Percentiles rank a stretch among this genome's conserved stretches.
Evolutionary conservation across 495 filamentous ascomycete species (phyloP).

Genomic region (Cryomyces minteri): DNA sequence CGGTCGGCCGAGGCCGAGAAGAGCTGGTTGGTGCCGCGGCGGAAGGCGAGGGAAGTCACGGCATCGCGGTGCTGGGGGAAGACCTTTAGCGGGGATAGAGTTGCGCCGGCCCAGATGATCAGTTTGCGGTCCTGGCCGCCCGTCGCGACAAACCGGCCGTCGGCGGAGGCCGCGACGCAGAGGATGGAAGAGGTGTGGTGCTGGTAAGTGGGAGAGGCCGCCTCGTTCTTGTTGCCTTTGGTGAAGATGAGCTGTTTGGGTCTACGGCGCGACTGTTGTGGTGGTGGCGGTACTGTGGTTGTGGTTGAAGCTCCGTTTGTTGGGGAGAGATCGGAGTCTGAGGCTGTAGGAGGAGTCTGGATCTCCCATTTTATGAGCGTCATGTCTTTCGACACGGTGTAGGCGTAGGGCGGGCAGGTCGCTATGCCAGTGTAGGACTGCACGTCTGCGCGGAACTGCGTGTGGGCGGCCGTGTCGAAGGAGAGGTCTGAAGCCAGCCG

Average conservation of each 20-base stretch:
- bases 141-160: slow-evolving; percentile 80
- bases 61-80: slow-evolving; percentile 87
- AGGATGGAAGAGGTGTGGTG: slow-evolving; percentile 65
- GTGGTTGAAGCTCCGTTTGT: slow-evolving; percentile 33
- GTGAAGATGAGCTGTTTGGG: slow-evolving; percentile 52
- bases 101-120: slow-evolving; percentile 65
- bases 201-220: slow-evolving; percentile 30
- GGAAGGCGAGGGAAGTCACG: slow-evolving; percentile 68
- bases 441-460: slow-evolving; percentile 59
- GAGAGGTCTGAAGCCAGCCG: slow-evolving; percentile 51
- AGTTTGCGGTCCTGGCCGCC: slow-evolving; percentile 67
- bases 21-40: slow-evolving; percentile 76
- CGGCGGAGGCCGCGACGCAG: slow-evolving; percentile 66
- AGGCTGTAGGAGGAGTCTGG: slow-evolving; percentile 10
- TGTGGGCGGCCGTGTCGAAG: slow-evolving; percentile 40
- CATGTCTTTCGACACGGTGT: slow-evolving; percentile 75
- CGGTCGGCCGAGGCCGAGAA: slow-evolving; percentile 79
- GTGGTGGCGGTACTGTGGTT: slow-evolving; percentile 27
- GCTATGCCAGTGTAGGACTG: slow-evolving; percentile 64
- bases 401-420: slow-evolving; percentile 55
- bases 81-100: slow-evolving; percentile 56
- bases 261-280: slow-evolving; percentile 42
- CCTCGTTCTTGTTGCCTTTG: slow-evolving; percentile 41
- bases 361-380: slow-evolving; percentile 78
- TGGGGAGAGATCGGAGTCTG: slow-evolving; percentile 1